Base-by-base conservation (phyloP, 129 eudicot species). In the Silybum marianum region DNA sequence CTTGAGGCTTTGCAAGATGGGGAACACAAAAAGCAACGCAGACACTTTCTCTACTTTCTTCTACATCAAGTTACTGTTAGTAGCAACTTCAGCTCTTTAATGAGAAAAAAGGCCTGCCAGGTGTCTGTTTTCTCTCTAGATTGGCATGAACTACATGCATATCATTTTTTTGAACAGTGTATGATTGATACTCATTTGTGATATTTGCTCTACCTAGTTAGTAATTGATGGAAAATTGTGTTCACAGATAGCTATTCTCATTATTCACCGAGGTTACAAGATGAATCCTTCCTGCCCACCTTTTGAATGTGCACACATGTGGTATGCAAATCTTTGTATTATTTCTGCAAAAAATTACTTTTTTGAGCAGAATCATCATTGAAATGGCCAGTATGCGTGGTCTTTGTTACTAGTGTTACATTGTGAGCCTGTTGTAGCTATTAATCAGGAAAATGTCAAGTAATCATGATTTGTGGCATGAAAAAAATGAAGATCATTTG, bases 1-100 rank as follows among this genome's bases (percentile, higher is more conserved):
- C 98, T 95, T 70, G 99, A 95, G 85, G 98, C 95, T 82, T 87
- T 95, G 81, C 98, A 95, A 87, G 99, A 95, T 74, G 99, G 97
- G 65, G 99, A 95, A 80, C 93, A 90, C 87, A 95, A 91, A 83
- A 89, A 91, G 80, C 98, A 95, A 76, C 85, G 98, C 81, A 88
- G 97, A 60, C 91, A 90, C 85, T 84, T 93, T 63, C 77, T 95
- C 48, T 95, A 88, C 80, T 95, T 95, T 87, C 97, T 95, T 73
- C 91, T 93, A 76, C 99, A 93, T 89, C 99, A 95, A 93, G 99
- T 95, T 70, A 89, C 98, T 67, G 94, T 90, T 85, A 95, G 98
- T 86, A 92, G 98, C 83, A 95, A 95, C 87, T 95, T 95, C 82
- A 92, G 98, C 91, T 74, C 62, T 22, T 88, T 95, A 80, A 95